phyloP scores from a whole-genome alignment of 371 early-diverging fungal species.

The Saksenaea vasiformis region DNA sequence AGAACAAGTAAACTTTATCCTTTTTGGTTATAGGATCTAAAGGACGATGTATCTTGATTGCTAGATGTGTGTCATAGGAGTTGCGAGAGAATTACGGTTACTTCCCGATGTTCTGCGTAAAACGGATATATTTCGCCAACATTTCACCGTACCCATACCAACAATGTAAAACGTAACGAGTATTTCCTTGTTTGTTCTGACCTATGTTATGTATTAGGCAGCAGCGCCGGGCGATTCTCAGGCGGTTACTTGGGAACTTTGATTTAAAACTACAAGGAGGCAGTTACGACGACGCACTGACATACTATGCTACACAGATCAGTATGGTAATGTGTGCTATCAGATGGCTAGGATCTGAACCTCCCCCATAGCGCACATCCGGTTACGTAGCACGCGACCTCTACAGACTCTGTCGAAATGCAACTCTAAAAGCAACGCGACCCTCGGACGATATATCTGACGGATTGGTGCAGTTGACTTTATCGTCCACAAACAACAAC shows the following conservation, averaged over 20 bases:
- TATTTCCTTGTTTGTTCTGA: background rate
- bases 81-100: constrained; percentile 26
- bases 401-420: constrained; percentile 46
- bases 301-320: constrained; percentile 28
- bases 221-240: constrained; percentile 24
- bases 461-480: constrained; percentile 11
- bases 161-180: constrained; percentile 25
- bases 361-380: constrained; percentile 48
- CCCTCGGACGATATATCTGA: constrained; percentile 9
- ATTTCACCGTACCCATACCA: constrained; percentile 41
- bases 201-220: constrained; percentile 15
- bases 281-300: background rate
- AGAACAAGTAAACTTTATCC: constrained; percentile 6
- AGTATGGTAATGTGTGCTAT: constrained; percentile 24
- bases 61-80: constrained; percentile 37
- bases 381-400: constrained; percentile 67
- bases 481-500: background rate
- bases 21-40: background rate
- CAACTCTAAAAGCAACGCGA: constrained; percentile 43
- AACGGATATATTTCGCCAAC: constrained; percentile 43
- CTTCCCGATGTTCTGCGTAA: constrained; percentile 34
- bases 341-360: background rate
- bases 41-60: background rate
- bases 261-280: constrained; percentile 3
- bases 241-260: constrained; percentile 13